Percentiles rank a stretch among this genome's conserved stretches.
Conservation (phyloP, 352 stramenopile species). For the Phytopythium kandeliae region DNA sequence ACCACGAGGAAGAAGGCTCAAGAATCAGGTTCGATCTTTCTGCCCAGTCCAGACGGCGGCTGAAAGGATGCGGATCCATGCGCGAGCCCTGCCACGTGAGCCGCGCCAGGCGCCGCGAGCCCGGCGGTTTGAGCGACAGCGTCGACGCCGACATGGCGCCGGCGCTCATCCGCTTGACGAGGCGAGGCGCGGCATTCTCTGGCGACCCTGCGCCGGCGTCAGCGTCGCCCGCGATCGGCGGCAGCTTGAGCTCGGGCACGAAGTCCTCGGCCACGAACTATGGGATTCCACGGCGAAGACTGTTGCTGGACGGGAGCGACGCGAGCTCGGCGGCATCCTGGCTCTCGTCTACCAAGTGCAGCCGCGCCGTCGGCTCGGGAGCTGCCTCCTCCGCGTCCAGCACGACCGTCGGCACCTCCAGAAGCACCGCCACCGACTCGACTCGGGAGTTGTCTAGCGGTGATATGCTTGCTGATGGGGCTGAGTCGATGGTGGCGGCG, state of each 20-base stretch:
- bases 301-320: slow-evolving; percentile 9
- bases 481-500: no score
- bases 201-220: background rate
- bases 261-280: background rate
- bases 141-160: background rate
- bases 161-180: background rate
- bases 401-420: background rate
- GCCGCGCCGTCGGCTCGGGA: background rate
- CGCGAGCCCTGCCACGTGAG: background rate
- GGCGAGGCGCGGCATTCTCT: background rate
- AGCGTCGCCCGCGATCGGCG: background rate
- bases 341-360: slow-evolving; percentile 3
- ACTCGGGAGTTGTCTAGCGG: slow-evolving; percentile 4
- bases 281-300: background rate
- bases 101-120: background rate
- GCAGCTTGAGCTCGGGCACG: slow-evolving; percentile 1
- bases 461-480: slow-evolving; percentile 3
- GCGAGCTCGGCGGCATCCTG: slow-evolving; percentile 12
- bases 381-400: background rate
- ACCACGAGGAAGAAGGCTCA: no score
- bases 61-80: no score
- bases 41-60: no score
- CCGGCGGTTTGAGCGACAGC: background rate
- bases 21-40: no score
- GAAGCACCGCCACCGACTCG: background rate